Percentiles rank a stretch among this genome's conserved stretches.
Evolutionary conservation across 2,329 filamentous ascomycete species (phyloP).

Genomic region (Rhexocercosporidium sp.): DNA sequence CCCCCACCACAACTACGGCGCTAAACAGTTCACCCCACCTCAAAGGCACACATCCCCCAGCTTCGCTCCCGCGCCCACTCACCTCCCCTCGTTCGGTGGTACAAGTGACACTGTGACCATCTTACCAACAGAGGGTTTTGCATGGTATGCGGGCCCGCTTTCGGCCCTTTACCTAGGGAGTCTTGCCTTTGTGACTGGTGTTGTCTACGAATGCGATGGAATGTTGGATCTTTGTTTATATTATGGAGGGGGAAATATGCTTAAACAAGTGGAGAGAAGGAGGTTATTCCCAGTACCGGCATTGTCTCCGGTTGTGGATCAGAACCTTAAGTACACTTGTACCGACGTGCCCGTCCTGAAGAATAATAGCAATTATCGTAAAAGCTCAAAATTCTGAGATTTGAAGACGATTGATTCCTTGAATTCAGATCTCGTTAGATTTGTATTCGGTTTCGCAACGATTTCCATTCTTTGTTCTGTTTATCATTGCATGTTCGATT

Average conservation of each 20-base stretch:
- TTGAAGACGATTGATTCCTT: neutral
- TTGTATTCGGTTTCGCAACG: neutral
- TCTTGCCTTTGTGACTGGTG: neutral
- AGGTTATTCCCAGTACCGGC: neutral
- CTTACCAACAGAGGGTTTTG: neutral
- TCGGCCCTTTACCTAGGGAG: neutral
- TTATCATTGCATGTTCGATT: neutral
- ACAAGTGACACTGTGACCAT: neutral
- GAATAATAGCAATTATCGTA: neutral
- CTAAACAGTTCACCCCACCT: neutral
- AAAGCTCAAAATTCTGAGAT: neutral
- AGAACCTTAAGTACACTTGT: slow-evolving; percentile 5
- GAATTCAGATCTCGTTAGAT: neutral
- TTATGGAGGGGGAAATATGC: neutral
- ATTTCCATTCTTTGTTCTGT: neutral
- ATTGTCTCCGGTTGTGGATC: neutral
- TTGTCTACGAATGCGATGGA: neutral
- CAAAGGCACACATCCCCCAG: neutral
- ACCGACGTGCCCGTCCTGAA: neutral
- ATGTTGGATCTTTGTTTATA: neutral
- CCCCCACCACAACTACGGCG: neutral
- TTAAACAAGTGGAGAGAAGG: slow-evolving; percentile 1
- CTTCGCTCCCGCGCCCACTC: neutral
- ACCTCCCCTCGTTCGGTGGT: neutral
- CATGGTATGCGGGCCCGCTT: neutral